A percentile compares a stretch with the other conserved stretches of the same genome.
Conservation (phyloP, 2,329 filamentous ascomycete species). For the Talaromyces sp. region DNA sequence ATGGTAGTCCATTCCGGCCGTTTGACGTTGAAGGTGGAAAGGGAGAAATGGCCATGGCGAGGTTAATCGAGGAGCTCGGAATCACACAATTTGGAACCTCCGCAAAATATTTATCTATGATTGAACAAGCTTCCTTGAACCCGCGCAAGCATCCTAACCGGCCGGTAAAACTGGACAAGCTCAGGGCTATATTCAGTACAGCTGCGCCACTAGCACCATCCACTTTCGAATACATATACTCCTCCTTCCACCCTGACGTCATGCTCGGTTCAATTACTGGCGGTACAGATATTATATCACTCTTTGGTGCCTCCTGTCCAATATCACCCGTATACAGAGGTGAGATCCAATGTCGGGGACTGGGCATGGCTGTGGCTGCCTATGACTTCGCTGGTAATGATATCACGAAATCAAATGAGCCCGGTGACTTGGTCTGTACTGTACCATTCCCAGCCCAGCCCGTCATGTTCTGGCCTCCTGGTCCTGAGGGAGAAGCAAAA, state of each 20-base stretch:
- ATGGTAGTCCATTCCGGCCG: constrained; percentile 84
- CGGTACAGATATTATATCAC: constrained; percentile 92
- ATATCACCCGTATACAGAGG: constrained; percentile 68
- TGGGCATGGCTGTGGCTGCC: constrained; percentile 69
- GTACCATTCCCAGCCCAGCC: constrained; percentile 88
- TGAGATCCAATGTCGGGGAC: constrained; percentile 72
- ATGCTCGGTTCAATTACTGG: constrained; percentile 93
- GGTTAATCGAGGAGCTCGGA: constrained; percentile 70
- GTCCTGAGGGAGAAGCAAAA: constrained; percentile 64
- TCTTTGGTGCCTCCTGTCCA: constrained; percentile 83
- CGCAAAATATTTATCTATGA: constrained; percentile 84
- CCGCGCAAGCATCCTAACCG: constrained; percentile 52
- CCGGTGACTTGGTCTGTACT: constrained; percentile 84
- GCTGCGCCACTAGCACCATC: constrained; percentile 88
- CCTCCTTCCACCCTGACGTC: constrained; percentile 71
- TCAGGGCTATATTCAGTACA: constrained; percentile 89
- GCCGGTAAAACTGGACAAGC: constrained; percentile 41
- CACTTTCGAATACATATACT: constrained; percentile 87
- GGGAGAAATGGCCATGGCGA: constrained; percentile 76
- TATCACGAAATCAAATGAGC: constrained; percentile 59
- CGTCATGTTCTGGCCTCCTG: constrained; percentile 73
- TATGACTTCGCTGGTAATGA: constrained; percentile 58
- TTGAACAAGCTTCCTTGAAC: constrained; percentile 72
- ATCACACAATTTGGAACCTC: constrained; percentile 95
- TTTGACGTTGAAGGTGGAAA: constrained; percentile 53